Percentiles rank a stretch among this genome's conserved stretches.
Evolutionary conservation across 306 rosid genomes (phyloP).

Genomic region (Prinsepia uniflora): DNA sequence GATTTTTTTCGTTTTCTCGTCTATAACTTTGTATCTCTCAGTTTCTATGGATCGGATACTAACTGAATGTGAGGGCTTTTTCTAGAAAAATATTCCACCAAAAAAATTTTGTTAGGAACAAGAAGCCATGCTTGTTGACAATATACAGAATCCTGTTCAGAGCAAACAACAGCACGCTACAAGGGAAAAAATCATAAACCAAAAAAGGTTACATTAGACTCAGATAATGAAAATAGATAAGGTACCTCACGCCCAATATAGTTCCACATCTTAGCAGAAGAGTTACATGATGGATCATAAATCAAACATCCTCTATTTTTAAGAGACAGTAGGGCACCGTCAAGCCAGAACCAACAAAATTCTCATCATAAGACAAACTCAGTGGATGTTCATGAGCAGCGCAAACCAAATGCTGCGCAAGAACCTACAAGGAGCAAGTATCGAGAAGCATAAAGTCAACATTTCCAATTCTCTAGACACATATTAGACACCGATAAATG

Average conservation of each 20-base stretch:
- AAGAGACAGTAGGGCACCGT: slow-evolving; percentile 46
- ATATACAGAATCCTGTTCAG: slow-evolving; percentile 1
- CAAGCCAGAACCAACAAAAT: slow-evolving; percentile 67
- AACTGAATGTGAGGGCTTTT: slow-evolving; percentile 66
- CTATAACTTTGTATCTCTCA: slow-evolving; percentile 61
- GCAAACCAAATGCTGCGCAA: slow-evolving; percentile 82
- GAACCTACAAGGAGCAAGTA: slow-evolving; percentile 50
- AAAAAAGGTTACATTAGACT: slow-evolving; percentile 22
- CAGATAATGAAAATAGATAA: slow-evolving; percentile 15
- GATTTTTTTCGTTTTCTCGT: slow-evolving; percentile 46
- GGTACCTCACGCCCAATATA: slow-evolving; percentile 77
- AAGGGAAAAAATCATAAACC: slow-evolving; percentile 18
- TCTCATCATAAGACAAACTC: slow-evolving; percentile 60
- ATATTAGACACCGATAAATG: background rate
- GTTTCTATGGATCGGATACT: slow-evolving; percentile 81
- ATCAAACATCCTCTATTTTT: slow-evolving; percentile 56
- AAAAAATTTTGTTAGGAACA: background rate
- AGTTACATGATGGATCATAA: slow-evolving; percentile 44
- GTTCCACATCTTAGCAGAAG: slow-evolving; percentile 57
- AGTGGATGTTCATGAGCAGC: slow-evolving; percentile 81
- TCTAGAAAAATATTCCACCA: slow-evolving; percentile 37
- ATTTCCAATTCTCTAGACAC: slow-evolving; percentile 12
- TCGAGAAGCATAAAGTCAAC: slow-evolving; percentile 23
- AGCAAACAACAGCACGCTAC: slow-evolving; percentile 12
- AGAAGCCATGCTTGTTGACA: background rate